These are phyloP conservation scores for Luzula sylvatica DNA, from an alignment of 176 grass and related monocot species.

Conservation along the genomic window DNA sequence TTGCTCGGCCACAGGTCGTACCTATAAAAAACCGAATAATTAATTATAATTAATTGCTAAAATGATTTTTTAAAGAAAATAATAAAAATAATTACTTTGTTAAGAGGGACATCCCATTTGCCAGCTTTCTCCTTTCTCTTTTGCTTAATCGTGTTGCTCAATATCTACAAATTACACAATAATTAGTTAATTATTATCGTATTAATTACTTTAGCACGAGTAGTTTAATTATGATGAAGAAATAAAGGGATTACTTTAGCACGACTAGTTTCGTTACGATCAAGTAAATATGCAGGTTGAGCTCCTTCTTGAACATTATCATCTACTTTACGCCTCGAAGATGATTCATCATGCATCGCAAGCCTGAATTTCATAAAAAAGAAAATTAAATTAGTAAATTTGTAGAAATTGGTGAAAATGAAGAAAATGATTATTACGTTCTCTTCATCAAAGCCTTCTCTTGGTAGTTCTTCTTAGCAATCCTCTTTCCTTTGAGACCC, in stretches of 20 bases:
- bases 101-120: conserved; percentile 90
- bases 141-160: conserved; percentile 94
- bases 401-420: neutral
- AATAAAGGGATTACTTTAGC: conserved; percentile 57
- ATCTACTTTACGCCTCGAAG: conserved; percentile 57
- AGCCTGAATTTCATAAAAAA: conserved; percentile 33
- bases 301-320: conserved; percentile 69
- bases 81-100: no score
- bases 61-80: neutral
- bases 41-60: neutral
- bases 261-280: conserved; percentile 61
- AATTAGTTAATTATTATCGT: no score
- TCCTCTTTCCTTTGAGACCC: conserved; percentile 80
- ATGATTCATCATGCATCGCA: conserved; percentile 89
- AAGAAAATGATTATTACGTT: conserved; percentile 45
- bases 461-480: conserved; percentile 75
- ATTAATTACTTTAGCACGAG: no score
- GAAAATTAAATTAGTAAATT: neutral
- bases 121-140: conserved; percentile 85
- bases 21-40: no score
- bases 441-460: conserved; percentile 95
- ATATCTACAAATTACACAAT: conserved; percentile 31
- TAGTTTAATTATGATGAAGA: neutral
- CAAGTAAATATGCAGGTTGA: conserved; percentile 68
- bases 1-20: conserved; percentile 70